phyloP scores from a whole-genome alignment of 208 protist genomes.

The Strigomonas culicis region DNA sequence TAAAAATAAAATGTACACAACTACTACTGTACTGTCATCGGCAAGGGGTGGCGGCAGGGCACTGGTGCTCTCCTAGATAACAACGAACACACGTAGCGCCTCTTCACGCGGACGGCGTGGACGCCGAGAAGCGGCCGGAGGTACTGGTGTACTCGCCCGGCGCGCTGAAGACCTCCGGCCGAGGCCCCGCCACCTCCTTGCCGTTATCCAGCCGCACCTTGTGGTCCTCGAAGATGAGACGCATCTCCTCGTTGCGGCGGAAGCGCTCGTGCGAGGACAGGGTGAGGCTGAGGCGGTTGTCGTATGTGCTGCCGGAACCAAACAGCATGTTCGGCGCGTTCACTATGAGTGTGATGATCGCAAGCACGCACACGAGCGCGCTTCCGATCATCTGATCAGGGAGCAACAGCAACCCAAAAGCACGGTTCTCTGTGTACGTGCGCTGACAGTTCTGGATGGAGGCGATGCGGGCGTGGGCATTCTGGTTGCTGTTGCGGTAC shows the following conservation, averaged over 20 bases:
- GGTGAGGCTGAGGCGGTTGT: neutral
- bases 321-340: neutral
- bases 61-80: neutral
- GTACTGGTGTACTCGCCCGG: constrained; percentile 53
- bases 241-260: constrained; percentile 76
- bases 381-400: constrained; percentile 71
- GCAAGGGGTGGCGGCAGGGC: neutral
- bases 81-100: no score
- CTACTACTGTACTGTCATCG: constrained; percentile 5
- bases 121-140: constrained; percentile 32
- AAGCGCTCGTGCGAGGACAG: constrained; percentile 48
- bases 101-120: no score
- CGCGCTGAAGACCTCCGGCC: constrained; percentile 51
- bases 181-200: constrained; percentile 10
- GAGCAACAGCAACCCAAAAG: constrained; percentile 52
- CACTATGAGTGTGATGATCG: neutral
- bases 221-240: constrained; percentile 60
- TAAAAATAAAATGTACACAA: constrained; percentile 6
- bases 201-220: constrained; percentile 50
- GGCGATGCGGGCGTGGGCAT: constrained; percentile 64
- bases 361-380: neutral
- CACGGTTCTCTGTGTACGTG: constrained; percentile 38
- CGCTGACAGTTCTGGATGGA: constrained; percentile 68
- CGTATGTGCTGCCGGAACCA: neutral
- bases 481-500: constrained; percentile 89